Conservation (phyloP, 1,284 basidiomycete species). For the Jaminaea rosea region DNA sequence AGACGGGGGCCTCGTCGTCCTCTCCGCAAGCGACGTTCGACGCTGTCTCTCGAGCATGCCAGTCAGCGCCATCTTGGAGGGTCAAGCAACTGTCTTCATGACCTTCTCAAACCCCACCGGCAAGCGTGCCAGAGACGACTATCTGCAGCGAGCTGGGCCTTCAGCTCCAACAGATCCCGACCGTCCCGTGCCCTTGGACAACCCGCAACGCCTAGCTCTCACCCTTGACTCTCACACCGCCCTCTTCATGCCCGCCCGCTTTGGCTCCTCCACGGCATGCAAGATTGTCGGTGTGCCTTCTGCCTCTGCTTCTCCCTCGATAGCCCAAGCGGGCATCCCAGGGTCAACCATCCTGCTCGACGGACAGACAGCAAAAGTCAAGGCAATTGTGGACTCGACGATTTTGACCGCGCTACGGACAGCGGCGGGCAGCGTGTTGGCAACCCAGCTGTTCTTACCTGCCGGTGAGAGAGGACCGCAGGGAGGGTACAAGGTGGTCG, state of each 20-base stretch:
- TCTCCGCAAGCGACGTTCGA: no score
- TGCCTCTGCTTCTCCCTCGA: conserved; percentile 28
- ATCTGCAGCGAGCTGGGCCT: no score
- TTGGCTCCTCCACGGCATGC: conserved; percentile 52
- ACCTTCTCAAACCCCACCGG: no score
- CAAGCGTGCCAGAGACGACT: no score
- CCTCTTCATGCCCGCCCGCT: conserved; percentile 65
- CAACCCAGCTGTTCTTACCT: conserved; percentile 54
- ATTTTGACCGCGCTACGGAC: conserved; percentile 68
- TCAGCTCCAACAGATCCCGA: no score
- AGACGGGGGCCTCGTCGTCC: no score
- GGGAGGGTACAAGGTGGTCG: conserved; percentile 54
- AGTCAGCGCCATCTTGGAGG: no score
- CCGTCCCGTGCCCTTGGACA: no score
- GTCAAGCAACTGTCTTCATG: no score
- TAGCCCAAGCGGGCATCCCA: conserved; percentile 57
- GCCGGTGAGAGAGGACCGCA: conserved; percentile 45
- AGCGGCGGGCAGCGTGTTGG: conserved; percentile 57
- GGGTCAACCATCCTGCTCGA: conserved; percentile 68
- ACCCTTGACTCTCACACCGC: no score
- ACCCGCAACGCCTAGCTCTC: no score
- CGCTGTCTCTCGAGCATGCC: no score
- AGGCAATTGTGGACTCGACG: conserved; percentile 66
- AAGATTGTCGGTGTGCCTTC: conserved; percentile 66
- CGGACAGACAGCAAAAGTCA: conserved; percentile 59